Evolutionary conservation across 768 basidiomycete species (phyloP), one percentile per base, ranked within the genome.

Genomic region (Psilocybe tampanensis): DNA sequence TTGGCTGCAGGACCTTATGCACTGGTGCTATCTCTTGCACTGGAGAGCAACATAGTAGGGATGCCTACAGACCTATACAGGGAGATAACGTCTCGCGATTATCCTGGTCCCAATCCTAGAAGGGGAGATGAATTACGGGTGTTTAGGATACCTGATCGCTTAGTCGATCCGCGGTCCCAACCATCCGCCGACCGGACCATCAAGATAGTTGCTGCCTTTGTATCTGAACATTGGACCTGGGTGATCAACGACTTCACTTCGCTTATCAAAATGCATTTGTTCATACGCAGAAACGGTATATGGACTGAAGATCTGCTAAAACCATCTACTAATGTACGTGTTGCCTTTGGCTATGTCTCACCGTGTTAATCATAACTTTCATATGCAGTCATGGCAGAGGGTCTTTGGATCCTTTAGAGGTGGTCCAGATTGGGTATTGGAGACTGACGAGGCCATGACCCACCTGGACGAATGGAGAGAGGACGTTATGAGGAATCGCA

Each of bases 171-270:
- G 11, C 21, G 23, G 11, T 45, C 44, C 8, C 23, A n/a, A 5
- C 19, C 22, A 23, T 9, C 12, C 7, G 7, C 5, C 3, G 19
- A n/a, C 7, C 17, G 44, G n/a, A 42, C 23, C 4, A 57, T 64
- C 17, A 56, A 59, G 18, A 61, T 64, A 12, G 43, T 64, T 17
- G 63, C 63, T 6, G 60, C 60, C 2, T 64, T 64, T 50, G 54
- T 64, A 3, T 59, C 60, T 12, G 33, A 45, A 3, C 24, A 59
- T 9, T 52, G 52, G 48, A 55, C 52, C 1, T 43, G 47, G 34
- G 36, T 55, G 17, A 29, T 64, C 8, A 51, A 48, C 33, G 58
- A 64, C 23, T 61, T 59, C n/a, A 21, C 55, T 2, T 39, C 57
- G 1, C 47, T 64, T 24, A 43, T 44, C 12, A 24, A 48, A 21